Evolutionary conservation across 129 eudicot genomes (phyloP).

Genomic region (Saussurea involucrata): DNA sequence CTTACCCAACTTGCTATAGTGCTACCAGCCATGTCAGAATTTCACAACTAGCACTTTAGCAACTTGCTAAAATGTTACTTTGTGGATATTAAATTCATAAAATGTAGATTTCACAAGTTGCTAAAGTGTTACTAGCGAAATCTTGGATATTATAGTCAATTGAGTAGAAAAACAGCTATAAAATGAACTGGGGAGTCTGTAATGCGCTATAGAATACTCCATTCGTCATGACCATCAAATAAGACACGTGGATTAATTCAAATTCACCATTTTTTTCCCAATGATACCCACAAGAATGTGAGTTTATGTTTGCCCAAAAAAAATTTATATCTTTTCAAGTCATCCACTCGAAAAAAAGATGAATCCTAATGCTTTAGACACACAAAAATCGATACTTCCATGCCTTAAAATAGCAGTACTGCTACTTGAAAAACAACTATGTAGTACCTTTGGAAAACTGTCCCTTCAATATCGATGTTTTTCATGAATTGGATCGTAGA

Average conservation of each 20-base stretch:
- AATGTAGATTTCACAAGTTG: no score
- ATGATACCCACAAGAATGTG: not conserved
- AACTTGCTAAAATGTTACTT: no score
- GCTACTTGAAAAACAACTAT: not conserved
- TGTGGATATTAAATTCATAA: no score
- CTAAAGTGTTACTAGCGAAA: not conserved
- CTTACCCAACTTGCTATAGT: no score
- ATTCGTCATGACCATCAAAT: not conserved
- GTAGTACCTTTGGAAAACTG: slow-evolving; percentile 70
- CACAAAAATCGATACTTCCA: not conserved
- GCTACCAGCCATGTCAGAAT: no score
- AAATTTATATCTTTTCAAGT: not conserved
- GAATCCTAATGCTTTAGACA: not conserved
- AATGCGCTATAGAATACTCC: no score
- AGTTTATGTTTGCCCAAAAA: not conserved
- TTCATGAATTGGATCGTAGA: slow-evolving; percentile 59
- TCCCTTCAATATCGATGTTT: slow-evolving; percentile 45
- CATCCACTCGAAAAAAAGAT: not conserved
- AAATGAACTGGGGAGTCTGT: no score
- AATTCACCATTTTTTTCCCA: not conserved
- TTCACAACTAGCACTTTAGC: no score
- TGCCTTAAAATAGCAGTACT: not conserved
- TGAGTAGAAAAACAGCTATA: no score
- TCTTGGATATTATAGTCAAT: not conserved
- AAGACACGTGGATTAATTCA: not conserved